A percentile compares a stretch with the other conserved stretches of the same genome.
Evolutionary conservation across 352 stramenopile genomes (phyloP).

Genomic region (Phytopythium sindhum): DNA sequence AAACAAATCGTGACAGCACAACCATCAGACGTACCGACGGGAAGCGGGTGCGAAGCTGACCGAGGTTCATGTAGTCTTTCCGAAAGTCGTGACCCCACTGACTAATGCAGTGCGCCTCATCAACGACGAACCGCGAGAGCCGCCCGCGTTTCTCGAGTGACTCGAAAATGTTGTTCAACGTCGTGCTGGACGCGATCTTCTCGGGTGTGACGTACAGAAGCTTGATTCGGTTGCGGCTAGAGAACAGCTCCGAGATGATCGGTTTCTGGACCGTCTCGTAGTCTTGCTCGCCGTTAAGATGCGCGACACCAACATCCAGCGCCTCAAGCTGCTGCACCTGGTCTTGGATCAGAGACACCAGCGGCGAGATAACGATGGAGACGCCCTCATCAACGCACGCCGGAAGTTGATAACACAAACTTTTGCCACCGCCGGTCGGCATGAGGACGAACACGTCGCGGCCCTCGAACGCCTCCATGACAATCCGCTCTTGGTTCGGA

Average conservation of each 20-base stretch:
- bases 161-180: slow-evolving; percentile 86
- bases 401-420: slow-evolving; percentile 96
- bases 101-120: slow-evolving; percentile 96
- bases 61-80: slow-evolving; percentile 97
- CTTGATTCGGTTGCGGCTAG: slow-evolving; percentile 89
- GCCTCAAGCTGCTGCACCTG: slow-evolving; percentile 96
- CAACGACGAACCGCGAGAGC: slow-evolving; percentile 97
- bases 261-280: slow-evolving; percentile 82
- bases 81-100: slow-evolving; percentile 99
- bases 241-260: slow-evolving; percentile 88
- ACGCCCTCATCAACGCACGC: slow-evolving; percentile 90
- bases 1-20: background rate
- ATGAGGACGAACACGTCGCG: slow-evolving; percentile 99
- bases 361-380: slow-evolving; percentile 97
- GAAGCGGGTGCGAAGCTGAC: slow-evolving; percentile 90
- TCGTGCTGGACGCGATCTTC: slow-evolving; percentile 90
- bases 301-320: slow-evolving; percentile 87
- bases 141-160: slow-evolving; percentile 70
- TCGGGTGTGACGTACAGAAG: slow-evolving; percentile 99
- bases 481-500: slow-evolving; percentile 92
- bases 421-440: slow-evolving; percentile 99
- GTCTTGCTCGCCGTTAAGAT: slow-evolving; percentile 86
- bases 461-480: slow-evolving; percentile 90
- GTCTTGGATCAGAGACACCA: slow-evolving; percentile 99
- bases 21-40: slow-evolving; percentile 62